Percentiles rank a stretch among this genome's conserved stretches.
Evolutionary conservation across 148 eudicot genomes (phyloP).

Genomic region (Dysphania ambrosioides): DNA sequence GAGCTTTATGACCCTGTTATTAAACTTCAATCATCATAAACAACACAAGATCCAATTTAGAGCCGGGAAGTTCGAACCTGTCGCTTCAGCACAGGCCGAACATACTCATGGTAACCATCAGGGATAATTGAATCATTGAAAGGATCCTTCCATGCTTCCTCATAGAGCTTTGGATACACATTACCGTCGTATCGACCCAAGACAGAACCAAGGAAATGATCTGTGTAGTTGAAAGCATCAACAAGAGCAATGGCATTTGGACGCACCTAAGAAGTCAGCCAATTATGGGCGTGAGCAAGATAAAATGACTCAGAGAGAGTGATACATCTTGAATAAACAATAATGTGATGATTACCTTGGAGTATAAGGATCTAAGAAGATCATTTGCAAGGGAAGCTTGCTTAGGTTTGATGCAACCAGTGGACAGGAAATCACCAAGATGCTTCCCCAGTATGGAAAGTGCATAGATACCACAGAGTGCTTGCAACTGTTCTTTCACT

Average conservation of each 20-base stretch:
- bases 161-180: slow-evolving; percentile 87
- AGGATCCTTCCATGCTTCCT: slow-evolving; percentile 92
- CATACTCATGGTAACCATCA: slow-evolving; percentile 73
- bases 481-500: slow-evolving; percentile 69
- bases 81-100: slow-evolving; percentile 72
- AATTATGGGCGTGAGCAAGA: not conserved
- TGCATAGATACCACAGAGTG: slow-evolving; percentile 70
- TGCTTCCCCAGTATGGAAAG: slow-evolving; percentile 68
- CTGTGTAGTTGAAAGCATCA: slow-evolving; percentile 88
- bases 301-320: not conserved
- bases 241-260: slow-evolving; percentile 91
- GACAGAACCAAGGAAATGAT: slow-evolving; percentile 83
- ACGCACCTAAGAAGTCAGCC: slow-evolving; percentile 49
- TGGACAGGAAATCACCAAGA: slow-evolving; percentile 86
- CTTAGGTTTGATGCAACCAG: slow-evolving; percentile 72
- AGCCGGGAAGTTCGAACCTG: slow-evolving; percentile 61
- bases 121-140: slow-evolving; percentile 65
- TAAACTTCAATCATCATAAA: not conserved
- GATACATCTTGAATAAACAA: not conserved
- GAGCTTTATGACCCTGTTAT: no score
- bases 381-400: slow-evolving; percentile 86
- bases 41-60: slow-evolving; percentile 17
- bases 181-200: slow-evolving; percentile 94
- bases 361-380: slow-evolving; percentile 66
- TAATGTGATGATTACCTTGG: slow-evolving; percentile 44